Evolutionary conservation across 805 yeast species (phyloP), one percentile per base, ranked within the genome.

Genomic region (Saccharomycopsis synnaedendra): DNA sequence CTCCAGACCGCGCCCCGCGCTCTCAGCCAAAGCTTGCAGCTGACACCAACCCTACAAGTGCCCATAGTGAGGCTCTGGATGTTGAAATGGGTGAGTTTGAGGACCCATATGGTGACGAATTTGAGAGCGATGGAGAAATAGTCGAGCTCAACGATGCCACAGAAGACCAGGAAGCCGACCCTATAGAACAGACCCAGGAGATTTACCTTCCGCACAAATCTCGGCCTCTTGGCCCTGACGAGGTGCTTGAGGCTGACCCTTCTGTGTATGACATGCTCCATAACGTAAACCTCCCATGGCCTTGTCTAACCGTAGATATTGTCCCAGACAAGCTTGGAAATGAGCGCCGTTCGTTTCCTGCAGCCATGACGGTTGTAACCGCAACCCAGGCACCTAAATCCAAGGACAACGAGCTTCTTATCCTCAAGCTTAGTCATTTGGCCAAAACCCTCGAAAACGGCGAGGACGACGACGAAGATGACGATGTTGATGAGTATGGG

Each of bases 221-320:
- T 31, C 80, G 77, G 58, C 96, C 96, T 4, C 72, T 93, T 56
- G 97, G 96, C 1, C 94, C 95, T 2, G 95, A 87, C 67, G 97
- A 93, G 68, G 94, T 84, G 8, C 72, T 93, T 60, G 97, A 90
- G 67, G 96, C 97, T 1, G 98, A 93, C 66, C 96, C 96, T 41
- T 71, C 88, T 5, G 96, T 90, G 3, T 93, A 93, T 63, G 95
- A 90, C 59, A 93, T 93, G 97, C 69, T 93, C 49, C 98, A 93
- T 64, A 85, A 85, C 58, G 86, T 90, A 51, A 85, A 85, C 63
- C 69, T 90, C 64, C 94, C 95, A 58, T 93, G 97, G 97, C 97
- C 98, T 8, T 88, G 97, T 67, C 68, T 93, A 61, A 87, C 97
- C 3, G 71, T 93, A 51, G 97, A 90, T 60, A 68, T 93, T 27